Base-by-base conservation (phyloP, 345 rosid species). In the Luvunga scandens region DNA sequence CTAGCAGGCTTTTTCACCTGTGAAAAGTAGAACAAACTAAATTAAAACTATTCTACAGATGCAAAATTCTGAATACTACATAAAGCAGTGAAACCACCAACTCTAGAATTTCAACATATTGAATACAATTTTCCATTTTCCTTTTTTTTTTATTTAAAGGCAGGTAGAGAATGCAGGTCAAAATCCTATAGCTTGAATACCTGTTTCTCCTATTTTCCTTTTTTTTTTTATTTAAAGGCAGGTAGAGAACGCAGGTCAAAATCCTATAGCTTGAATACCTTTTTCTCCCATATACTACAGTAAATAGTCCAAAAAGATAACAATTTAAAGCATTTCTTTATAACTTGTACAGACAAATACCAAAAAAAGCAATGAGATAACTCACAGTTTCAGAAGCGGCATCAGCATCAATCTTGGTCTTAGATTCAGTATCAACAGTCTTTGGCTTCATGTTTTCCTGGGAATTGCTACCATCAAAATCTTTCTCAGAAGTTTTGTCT, bases 1-100 rank as follows among this genome's bases (percentile, higher is more conserved):
- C 84, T 88, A 42, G 85, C 81, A 79, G 85, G 83, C 86, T 73
- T 88, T 75, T 84, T 86, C 72, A 75, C 91, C 95, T 88, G 88
- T 53, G 55, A 71, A 45, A 76, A 34, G 30, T 18, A 69, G 56
- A 70, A 55, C 38, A 45, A 21, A 63, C 45, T 14, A 31, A 53
- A 74, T 62, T 45, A 18, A 42, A 45, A 65, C 66, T 27, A 57
- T 67, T 31, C 39, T 67, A 8, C 75, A 30, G 42, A 78, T 6
- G 65, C 42, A 19, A 57, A 25, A 39, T 60, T 38, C 13, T 9
- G 19, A 16, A 8, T 24, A 65, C 22, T n/a, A 53, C 36, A 30
- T 9, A 31, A 13, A 31, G 39, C 30, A 63, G 21, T 45, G 28
- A 64, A 63, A 73, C 25, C 77, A 75, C 30, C 31, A 75, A 60